Evolutionary conservation across 2,329 filamentous ascomycete genomes (phyloP).

Genomic region (Parafenestella ontariensis): DNA sequence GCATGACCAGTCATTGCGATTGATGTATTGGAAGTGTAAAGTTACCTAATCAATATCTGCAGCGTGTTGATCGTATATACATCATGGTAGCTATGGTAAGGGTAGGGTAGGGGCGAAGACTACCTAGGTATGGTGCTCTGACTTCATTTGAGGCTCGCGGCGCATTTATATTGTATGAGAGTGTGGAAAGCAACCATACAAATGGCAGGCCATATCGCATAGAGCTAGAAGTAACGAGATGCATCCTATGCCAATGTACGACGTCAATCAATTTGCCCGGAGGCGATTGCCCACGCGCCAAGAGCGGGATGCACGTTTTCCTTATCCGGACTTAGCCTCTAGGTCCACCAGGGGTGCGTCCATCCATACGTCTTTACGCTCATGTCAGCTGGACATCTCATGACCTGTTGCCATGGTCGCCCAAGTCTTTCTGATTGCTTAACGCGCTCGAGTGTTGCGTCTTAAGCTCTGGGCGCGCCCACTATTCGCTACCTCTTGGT

Average conservation of each 20-base stretch:
- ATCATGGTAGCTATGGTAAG: too few relatives aligned
- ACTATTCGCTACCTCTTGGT: not conserved
- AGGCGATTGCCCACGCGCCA: not conserved
- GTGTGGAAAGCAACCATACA: not conserved
- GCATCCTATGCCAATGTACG: too few relatives aligned
- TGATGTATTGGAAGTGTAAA: too few relatives aligned
- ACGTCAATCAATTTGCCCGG: not conserved
- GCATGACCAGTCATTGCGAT: too few relatives aligned
- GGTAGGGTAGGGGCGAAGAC: too few relatives aligned
- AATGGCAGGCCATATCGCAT: too few relatives aligned
- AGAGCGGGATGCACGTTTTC: not conserved
- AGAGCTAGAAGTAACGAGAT: too few relatives aligned
- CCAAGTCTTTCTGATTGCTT: not conserved
- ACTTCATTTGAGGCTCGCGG: too few relatives aligned
- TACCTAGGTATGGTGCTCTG: too few relatives aligned
- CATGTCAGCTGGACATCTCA: not conserved
- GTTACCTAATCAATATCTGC: too few relatives aligned
- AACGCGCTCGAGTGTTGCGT: not conserved
- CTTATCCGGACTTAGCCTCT: not conserved
- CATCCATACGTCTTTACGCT: not conserved
- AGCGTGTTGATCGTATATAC: too few relatives aligned
- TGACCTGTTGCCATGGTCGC: not conserved
- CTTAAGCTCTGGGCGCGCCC: not conserved
- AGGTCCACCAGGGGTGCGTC: not conserved
- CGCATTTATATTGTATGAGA: too few relatives aligned